A percentile compares a stretch with the other conserved stretches of the same genome.
Conservation (phyloP, 163 green algal species). For the Chloromonas sp. region DNA sequence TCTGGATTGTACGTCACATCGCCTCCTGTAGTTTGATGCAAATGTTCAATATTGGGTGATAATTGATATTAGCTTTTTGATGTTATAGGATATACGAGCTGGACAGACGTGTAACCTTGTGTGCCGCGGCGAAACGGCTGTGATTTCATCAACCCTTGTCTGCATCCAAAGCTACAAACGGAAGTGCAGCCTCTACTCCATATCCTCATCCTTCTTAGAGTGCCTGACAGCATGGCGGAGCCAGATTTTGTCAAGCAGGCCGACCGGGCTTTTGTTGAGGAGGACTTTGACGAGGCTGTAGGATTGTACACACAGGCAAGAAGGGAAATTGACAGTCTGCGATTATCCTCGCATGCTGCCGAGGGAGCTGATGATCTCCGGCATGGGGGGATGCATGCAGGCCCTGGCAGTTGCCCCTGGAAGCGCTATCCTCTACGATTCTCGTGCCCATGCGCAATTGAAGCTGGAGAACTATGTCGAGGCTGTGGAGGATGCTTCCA, state of each 20-base stretch:
- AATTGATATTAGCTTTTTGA: too few species aligned
- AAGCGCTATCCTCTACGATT: conserved; percentile 37
- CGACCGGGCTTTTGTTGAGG: conserved; percentile 51
- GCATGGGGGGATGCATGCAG: conserved; percentile 21
- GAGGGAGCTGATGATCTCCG: not conserved
- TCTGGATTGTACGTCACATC: too few species aligned
- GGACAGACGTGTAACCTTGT: too few species aligned
- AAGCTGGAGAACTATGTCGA: conserved; percentile 64
- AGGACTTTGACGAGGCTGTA: conserved; percentile 46
- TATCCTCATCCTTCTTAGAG: too few species aligned
- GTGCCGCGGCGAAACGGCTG: too few species aligned
- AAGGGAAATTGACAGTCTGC: not conserved
- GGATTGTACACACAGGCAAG: conserved; percentile 42
- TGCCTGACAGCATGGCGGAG: not conserved
- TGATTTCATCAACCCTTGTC: not conserved
- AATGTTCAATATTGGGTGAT: too few species aligned
- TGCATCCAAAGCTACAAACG: not conserved
- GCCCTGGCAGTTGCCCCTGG: conserved; percentile 30
- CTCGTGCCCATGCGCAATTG: conserved; percentile 52
- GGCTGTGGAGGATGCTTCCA: conserved; percentile 63
- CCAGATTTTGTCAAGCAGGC: conserved; percentile 13
- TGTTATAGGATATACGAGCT: too few species aligned
- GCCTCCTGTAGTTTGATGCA: too few species aligned
- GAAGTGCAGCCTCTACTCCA: not conserved
- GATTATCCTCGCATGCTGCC: not conserved